Base-by-base conservation (phyloP, 257 asterid genomes). In the Eucommia ulmoides region DNA sequence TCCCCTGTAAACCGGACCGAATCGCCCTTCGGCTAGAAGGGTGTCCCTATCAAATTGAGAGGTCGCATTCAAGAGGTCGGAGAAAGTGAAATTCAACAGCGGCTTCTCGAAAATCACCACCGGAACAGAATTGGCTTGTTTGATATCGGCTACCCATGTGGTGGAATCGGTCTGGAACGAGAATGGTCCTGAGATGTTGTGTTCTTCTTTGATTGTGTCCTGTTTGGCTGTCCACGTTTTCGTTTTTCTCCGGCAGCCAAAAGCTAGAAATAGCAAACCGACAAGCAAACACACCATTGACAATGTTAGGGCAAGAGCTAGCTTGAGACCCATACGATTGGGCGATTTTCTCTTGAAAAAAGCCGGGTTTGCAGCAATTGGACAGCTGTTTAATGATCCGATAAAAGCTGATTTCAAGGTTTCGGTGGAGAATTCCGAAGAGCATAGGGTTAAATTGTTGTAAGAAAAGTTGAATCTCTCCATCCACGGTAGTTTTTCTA, bases 1-100 rank as follows among this genome's bases (percentile, higher is more conserved):
- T 19, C 95, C 91, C n/a, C 88, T 74, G 38, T 85, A 85, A 54
- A 85, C 92, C 0, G 95, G 93, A 16, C 95, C 95, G 48, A 82
- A 85, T 12, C 81, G 64, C 56, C 95, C 95, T 63, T 85, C 95
- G 0, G 93, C 95, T 65, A 85, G 26, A 69, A 85, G 61, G 8
- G 91, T 79, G 44, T 66, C 87, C 19, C 88, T 60, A 57, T 85
- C 93, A 21, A 85, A 85, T 41, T 85, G 74, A 49, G 88, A 82
- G 17, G 95, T 85, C 23, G 95, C 93, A 29, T 81, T 65, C 55
- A 85, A 65, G 45, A 85, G 79, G 69, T 84, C 88, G 0, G 88
- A 84, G 33, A 85, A 85, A 19, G 95, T 79, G 68, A 82, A 79
- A 50, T 77, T 85, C 55, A 85, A 60, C 75, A 85, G 55, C 3